Percentiles rank a stretch among this genome's conserved stretches.
Evolutionary conservation across 176 grass and related monocot species (phyloP).

Genomic region (Tillandsia fasciculata): DNA sequence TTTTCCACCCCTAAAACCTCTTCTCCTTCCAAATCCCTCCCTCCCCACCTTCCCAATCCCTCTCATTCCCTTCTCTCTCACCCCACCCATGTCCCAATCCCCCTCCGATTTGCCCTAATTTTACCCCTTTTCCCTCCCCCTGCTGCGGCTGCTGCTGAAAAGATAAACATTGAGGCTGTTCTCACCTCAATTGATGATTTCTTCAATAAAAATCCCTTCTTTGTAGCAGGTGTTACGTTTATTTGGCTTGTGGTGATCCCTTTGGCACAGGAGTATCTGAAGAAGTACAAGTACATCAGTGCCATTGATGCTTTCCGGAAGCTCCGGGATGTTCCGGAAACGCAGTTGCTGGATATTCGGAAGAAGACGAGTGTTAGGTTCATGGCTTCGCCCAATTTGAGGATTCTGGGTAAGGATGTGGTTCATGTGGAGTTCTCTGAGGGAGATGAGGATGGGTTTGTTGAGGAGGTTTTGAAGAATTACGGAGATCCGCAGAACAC

Average conservation of each 20-base stretch:
- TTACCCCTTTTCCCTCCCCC: conserved; percentile 35
- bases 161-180: conserved; percentile 73
- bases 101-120: conserved; percentile 19
- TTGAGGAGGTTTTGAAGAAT: conserved; percentile 40
- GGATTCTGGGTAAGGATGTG: conserved; percentile 53
- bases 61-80: conserved; percentile 16
- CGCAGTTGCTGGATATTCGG: conserved; percentile 81
- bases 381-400: conserved; percentile 78
- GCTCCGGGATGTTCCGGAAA: conserved; percentile 62
- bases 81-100: neutral
- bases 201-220: conserved; percentile 84
- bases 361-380: conserved; percentile 65
- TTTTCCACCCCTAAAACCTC: conserved; percentile 7
- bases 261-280: conserved; percentile 53
- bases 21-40: conserved; percentile 5
- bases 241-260: conserved; percentile 84
- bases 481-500: conserved; percentile 66
- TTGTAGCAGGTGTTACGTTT: conserved; percentile 61
- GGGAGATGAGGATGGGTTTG: conserved; percentile 49
- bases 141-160: conserved; percentile 18
- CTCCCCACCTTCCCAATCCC: conserved; percentile 23
- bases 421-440: conserved; percentile 64
- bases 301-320: conserved; percentile 78
- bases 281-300: conserved; percentile 75
- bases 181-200: conserved; percentile 70